Percentiles rank a stretch among this genome's conserved stretches.
These are phyloP conservation scores for Populus hybrid DNA, from an alignment of 441 rosid genomes.

Conservation along the genomic window DNA sequence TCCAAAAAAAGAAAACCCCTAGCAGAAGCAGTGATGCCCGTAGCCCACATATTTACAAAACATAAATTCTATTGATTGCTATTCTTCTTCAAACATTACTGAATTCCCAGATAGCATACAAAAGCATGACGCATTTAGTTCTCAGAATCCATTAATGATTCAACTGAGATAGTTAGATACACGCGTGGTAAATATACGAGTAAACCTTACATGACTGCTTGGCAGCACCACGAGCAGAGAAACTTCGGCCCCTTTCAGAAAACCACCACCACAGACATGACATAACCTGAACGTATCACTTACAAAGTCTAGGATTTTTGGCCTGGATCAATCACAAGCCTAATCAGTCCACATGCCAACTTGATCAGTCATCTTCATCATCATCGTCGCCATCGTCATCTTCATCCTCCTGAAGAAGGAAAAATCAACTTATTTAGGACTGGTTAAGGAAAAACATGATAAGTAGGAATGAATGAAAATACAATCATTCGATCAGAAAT, in stretches of 20 bases:
- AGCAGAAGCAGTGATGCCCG: background rate
- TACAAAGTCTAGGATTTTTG: background rate
- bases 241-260: background rate
- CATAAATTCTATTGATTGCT: background rate
- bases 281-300: background rate
- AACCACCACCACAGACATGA: slow-evolving; percentile 13
- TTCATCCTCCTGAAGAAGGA: slow-evolving; percentile 16
- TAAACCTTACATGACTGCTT: slow-evolving; percentile 1
- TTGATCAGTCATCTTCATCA: slow-evolving; percentile 17
- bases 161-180: background rate
- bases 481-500: background rate
- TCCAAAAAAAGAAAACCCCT: background rate
- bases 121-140: background rate
- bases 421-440: background rate
- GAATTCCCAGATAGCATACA: background rate
- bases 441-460: background rate
- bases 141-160: background rate
- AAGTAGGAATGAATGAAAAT: background rate
- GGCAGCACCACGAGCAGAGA: background rate
- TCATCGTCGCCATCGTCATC: slow-evolving; percentile 18
- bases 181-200: background rate
- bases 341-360: background rate
- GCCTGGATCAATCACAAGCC: background rate
- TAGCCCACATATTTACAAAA: background rate
- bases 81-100: background rate